phyloP scores from a whole-genome alignment of 1,284 basidiomycete genomes.

The Cutaneotrichosporon cavernicola region DNA sequence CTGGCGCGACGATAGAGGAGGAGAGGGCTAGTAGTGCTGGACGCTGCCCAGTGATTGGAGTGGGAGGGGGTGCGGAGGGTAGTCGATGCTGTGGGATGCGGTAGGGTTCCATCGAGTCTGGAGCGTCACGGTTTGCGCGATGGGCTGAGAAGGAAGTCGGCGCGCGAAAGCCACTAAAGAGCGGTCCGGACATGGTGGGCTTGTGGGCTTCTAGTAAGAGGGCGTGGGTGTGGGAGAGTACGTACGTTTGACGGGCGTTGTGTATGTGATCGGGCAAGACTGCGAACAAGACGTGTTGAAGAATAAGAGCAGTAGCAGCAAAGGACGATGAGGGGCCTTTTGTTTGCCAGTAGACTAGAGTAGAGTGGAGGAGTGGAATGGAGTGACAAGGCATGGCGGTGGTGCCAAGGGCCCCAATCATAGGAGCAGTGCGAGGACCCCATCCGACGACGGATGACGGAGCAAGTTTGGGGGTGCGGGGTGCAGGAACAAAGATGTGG shows the following conservation, averaged over 20 bases:
- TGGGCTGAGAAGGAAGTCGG: background rate
- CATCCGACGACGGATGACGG: background rate
- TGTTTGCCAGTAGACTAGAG: background rate
- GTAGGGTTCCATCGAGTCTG: constrained; percentile 6
- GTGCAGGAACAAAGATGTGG: constrained; percentile 1
- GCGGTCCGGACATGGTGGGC: background rate
- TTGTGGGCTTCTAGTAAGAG: background rate
- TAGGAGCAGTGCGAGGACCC: background rate
- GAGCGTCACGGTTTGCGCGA: background rate
- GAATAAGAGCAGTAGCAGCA: background rate
- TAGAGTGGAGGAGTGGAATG: background rate
- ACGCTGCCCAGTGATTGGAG: background rate
- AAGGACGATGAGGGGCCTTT: background rate
- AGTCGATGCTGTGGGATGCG: constrained; percentile 26
- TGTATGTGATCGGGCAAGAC: background rate
- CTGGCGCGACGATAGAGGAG: background rate
- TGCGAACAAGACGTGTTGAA: background rate
- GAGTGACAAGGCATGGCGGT: too few species aligned
- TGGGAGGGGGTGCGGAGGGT: constrained; percentile 13
- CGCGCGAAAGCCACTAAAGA: background rate
- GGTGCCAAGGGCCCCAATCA: background rate
- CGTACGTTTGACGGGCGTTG: background rate
- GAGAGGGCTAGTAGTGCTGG: constrained; percentile 8
- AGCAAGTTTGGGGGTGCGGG: background rate
- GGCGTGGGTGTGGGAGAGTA: background rate